Evolutionary conservation across 192 early-diverging fungal genomes (phyloP).

Genomic region (Podila epigama): DNA sequence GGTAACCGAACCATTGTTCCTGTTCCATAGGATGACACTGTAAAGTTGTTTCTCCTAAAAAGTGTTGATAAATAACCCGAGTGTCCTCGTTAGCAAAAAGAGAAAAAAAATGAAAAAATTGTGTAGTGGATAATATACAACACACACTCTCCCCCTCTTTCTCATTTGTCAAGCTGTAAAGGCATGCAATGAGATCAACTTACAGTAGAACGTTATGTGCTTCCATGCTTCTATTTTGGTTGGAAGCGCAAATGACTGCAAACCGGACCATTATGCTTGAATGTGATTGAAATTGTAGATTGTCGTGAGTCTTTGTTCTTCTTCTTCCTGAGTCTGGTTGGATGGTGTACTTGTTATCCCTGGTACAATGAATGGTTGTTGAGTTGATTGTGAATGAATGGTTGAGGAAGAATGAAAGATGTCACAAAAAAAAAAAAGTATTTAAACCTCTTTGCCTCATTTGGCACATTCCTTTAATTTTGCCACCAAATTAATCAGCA

Average conservation of each 20-base stretch:
- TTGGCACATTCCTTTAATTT: too few relatives aligned
- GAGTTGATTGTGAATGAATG: too few relatives aligned
- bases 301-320: neutral
- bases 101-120: neutral
- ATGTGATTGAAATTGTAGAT: neutral
- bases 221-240: slow-evolving; percentile 98
- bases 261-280: slow-evolving; percentile 70
- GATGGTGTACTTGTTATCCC: too few relatives aligned
- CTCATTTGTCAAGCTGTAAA: neutral
- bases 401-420: too few relatives aligned
- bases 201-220: slow-evolving; percentile 83
- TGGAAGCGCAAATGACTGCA: slow-evolving; percentile 96
- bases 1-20: slow-evolving; percentile 90
- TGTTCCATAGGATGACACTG: slow-evolving; percentile 90
- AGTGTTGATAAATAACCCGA: neutral
- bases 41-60: slow-evolving; percentile 73
- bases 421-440: too few relatives aligned
- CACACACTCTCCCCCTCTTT: neutral
- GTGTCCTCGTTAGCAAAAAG: too few relatives aligned
- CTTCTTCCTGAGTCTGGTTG: too few relatives aligned
- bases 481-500: too few relatives aligned
- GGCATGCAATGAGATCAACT: too few relatives aligned
- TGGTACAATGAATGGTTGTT: too few relatives aligned
- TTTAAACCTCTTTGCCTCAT: too few relatives aligned
- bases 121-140: neutral